Conservation (phyloP, 2,329 filamentous ascomycete genomes). For the Apiospora koreana region DNA sequence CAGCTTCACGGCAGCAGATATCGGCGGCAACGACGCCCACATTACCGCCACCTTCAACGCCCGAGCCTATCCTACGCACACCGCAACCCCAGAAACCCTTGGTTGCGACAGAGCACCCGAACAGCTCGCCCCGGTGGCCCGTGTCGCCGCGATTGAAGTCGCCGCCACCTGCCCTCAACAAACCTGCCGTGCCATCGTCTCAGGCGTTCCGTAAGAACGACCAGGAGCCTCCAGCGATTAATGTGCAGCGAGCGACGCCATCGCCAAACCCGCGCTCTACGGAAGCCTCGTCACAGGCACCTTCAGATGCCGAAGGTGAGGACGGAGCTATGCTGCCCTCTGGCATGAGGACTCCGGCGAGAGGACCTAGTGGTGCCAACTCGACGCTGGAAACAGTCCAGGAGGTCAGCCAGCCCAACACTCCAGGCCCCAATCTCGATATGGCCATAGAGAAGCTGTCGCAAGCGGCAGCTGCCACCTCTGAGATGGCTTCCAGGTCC, state of each 20-base stretch:
- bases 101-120: constrained; percentile 45
- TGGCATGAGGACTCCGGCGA: constrained; percentile 61
- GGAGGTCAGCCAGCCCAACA: constrained; percentile 78
- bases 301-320: constrained; percentile 58
- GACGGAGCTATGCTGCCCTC: constrained; percentile 40
- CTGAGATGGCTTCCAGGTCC: constrained; percentile 37
- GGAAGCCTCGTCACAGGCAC: constrained; percentile 36
- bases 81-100: constrained; percentile 65
- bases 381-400: constrained; percentile 85
- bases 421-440: constrained; percentile 55
- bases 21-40: constrained; percentile 69
- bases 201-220: constrained; percentile 44
- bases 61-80: constrained; percentile 63
- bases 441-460: constrained; percentile 52
- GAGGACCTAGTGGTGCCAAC: constrained; percentile 59
- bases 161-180: constrained; percentile 63
- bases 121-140: constrained; percentile 70
- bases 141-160: constrained; percentile 76
- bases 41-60: constrained; percentile 59
- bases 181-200: constrained; percentile 31
- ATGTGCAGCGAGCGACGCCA: constrained; percentile 52
- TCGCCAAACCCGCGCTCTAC: constrained; percentile 41
- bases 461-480: constrained; percentile 45
- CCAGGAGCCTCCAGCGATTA: constrained; percentile 52
- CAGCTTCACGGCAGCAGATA: constrained; percentile 63